These are phyloP conservation scores for Dimocarpus longan DNA, from an alignment of 345 rosid genomes.

Conservation along the genomic window DNA sequence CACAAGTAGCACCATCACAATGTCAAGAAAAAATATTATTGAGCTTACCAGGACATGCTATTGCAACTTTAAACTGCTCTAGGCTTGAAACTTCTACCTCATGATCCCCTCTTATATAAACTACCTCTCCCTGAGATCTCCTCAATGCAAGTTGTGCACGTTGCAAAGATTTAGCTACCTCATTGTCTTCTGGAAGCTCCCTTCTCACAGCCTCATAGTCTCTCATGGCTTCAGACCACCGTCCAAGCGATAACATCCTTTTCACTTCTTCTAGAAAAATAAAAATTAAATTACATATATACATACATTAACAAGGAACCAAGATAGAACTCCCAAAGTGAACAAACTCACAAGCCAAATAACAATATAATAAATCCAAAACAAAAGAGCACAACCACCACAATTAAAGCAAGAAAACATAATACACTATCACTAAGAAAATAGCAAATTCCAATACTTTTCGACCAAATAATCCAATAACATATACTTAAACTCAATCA, in stretches of 20 bases:
- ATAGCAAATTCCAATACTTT: too few relatives aligned
- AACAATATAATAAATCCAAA: background rate
- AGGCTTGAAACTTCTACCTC: constrained; percentile 63
- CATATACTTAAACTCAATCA: background rate
- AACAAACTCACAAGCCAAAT: constrained; percentile 1
- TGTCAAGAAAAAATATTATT: background rate
- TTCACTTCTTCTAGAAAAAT: too few relatives aligned
- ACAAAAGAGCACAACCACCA: too few relatives aligned
- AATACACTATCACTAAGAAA: background rate
- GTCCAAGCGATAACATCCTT: constrained; percentile 51
- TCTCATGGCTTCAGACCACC: constrained; percentile 83
- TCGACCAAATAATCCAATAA: background rate
- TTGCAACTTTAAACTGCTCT: constrained; percentile 62
- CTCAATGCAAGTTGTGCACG: constrained; percentile 66
- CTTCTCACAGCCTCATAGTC: constrained; percentile 79
- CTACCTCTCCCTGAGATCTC: constrained; percentile 49
- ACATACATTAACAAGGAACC: background rate
- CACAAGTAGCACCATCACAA: background rate
- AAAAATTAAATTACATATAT: too few relatives aligned
- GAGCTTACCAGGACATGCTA: constrained; percentile 56
- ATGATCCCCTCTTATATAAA: constrained; percentile 42
- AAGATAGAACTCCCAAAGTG: background rate
- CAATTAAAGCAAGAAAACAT: constrained; percentile 2
- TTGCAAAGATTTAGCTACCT: constrained; percentile 68
- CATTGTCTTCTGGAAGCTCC: constrained; percentile 80